phyloP scores from a whole-genome alignment of 192 early-diverging fungal genomes.

The Coemansia reversa region DNA sequence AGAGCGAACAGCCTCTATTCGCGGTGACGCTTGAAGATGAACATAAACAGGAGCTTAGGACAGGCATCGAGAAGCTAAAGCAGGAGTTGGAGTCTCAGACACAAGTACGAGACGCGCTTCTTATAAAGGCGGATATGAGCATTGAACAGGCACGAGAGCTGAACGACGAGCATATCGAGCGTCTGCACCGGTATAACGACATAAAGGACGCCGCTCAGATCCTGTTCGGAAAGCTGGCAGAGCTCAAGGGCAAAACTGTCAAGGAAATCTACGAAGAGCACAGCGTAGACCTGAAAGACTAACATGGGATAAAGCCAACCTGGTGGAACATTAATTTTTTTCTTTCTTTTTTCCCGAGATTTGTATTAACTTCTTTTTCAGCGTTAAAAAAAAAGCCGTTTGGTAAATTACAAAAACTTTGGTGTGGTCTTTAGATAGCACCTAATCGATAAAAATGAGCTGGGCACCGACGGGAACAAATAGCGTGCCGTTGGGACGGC shows the following conservation, averaged over 20 bases:
- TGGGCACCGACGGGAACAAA: conserved; percentile 54
- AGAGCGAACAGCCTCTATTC: neutral
- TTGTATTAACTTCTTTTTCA: conserved; percentile 12
- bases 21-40: conserved; percentile 13
- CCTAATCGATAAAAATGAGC: conserved; percentile 21
- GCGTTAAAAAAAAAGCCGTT: neutral
- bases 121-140: conserved; percentile 13
- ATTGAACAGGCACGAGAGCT: conserved; percentile 29
- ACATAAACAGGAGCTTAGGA: conserved; percentile 24
- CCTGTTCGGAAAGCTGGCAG: conserved; percentile 51
- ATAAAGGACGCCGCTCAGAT: conserved; percentile 49
- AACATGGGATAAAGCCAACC: neutral
- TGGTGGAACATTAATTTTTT: neutral
- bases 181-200: conserved; percentile 51
- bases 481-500: conserved; percentile 48
- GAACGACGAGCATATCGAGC: conserved; percentile 38
- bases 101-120: conserved; percentile 12
- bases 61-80: conserved; percentile 12
- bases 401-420: neutral
- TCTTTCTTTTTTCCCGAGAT: neutral
- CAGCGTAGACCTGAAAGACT: conserved; percentile 24
- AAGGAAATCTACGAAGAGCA: conserved; percentile 45
- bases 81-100: conserved; percentile 20
- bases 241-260: conserved; percentile 45
- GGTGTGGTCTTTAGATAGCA: conserved; percentile 3